Conservation (phyloP, 2,329 filamentous ascomycete genomes). For the Coniochaeta sp. region DNA sequence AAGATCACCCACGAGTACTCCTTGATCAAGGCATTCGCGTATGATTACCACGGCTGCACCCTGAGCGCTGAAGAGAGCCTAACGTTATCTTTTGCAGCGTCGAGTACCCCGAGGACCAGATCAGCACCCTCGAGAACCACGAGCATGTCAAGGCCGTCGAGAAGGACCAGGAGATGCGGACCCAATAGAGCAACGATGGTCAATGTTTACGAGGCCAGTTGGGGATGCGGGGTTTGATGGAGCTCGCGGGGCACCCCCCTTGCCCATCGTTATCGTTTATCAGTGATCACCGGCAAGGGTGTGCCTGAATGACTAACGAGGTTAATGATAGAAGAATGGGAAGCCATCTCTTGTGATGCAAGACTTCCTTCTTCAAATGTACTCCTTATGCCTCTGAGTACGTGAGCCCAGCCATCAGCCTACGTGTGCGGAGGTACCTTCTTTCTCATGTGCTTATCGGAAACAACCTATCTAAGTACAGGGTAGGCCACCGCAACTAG, state of each 20-base stretch:
- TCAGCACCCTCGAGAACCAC: constrained; percentile 59
- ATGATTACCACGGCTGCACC: constrained; percentile 30
- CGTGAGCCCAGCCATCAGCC: no score
- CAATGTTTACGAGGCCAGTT: background rate
- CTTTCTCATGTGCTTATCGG: no score
- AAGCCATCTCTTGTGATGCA: no score
- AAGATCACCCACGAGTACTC: constrained; percentile 78
- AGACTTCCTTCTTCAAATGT: no score
- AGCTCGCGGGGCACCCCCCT: background rate
- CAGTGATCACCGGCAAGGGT: background rate
- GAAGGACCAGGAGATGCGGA: constrained; percentile 61
- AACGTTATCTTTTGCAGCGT: constrained; percentile 47
- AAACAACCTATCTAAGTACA: no score
- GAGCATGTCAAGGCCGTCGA: constrained; percentile 72
- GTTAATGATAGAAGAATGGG: background rate
- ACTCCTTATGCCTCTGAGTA: no score
- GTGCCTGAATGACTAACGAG: background rate
- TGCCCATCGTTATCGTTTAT: background rate
- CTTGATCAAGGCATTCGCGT: constrained; percentile 92
- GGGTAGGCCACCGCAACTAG: no score
- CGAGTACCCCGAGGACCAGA: constrained; percentile 58
- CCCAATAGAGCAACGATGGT: constrained; percentile 47
- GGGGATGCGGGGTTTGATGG: background rate
- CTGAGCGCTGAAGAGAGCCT: background rate
- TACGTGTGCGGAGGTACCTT: no score